These are phyloP conservation scores for Metarhizium humberi DNA, from an alignment of 2,329 filamentous ascomycete species.

Conservation along the genomic window DNA sequence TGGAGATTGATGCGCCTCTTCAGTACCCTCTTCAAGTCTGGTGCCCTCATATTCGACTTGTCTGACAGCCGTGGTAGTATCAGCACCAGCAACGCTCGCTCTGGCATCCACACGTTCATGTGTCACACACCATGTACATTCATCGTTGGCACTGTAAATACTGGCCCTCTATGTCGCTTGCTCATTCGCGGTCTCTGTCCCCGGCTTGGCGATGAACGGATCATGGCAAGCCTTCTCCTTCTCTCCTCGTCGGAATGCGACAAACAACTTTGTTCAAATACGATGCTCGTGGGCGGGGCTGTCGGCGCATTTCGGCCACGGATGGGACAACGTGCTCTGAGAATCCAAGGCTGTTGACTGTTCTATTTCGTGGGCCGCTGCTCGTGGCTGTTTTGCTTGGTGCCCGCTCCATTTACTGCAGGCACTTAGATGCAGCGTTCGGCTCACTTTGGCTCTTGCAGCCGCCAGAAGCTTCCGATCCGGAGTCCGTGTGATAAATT, in stretches of 20 bases:
- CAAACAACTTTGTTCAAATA: not conserved
- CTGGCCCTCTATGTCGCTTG: too few species aligned
- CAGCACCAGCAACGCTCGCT: not conserved
- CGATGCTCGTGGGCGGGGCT: constrained; percentile 4
- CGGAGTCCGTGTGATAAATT: not conserved
- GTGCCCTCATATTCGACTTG: not conserved
- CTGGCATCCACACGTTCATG: not conserved
- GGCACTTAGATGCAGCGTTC: not conserved
- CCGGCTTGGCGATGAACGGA: too few species aligned
- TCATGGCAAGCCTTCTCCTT: not conserved
- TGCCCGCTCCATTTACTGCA: constrained; percentile 4
- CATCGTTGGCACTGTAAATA: too few species aligned
- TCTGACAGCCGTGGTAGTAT: not conserved
- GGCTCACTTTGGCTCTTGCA: too few species aligned
- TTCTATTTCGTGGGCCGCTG: not conserved
- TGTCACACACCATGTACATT: too few species aligned
- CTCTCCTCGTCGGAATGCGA: not conserved
- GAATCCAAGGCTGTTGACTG: constrained; percentile 3
- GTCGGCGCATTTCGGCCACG: constrained; percentile 17
- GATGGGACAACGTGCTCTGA: constrained; percentile 14
- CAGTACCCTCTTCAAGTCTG: not conserved
- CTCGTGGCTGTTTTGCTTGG: constrained; percentile 4
- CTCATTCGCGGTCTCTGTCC: too few species aligned
- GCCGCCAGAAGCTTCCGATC: not conserved
- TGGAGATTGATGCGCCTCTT: not conserved